Percentiles rank a stretch among this genome's conserved stretches.
phyloP scores from a whole-genome alignment of 768 basidiomycete genomes.

The Lentinula edodes region DNA sequence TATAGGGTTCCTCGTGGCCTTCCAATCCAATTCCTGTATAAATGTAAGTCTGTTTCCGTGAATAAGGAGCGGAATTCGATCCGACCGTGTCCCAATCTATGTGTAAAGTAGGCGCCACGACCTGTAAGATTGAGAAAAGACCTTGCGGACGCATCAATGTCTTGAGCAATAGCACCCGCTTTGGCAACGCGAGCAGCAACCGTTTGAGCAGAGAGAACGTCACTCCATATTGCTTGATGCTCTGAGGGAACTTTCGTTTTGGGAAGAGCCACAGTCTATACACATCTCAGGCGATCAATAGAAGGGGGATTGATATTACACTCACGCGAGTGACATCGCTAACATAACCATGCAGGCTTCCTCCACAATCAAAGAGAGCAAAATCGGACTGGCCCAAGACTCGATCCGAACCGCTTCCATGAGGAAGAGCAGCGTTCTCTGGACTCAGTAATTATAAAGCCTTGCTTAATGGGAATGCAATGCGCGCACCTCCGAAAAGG shows the following conservation, averaged over 20 bases:
- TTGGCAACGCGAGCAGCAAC: constrained; percentile 43
- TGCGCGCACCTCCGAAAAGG: constrained; percentile 63
- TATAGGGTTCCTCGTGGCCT: constrained; percentile 76
- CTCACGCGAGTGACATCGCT: constrained; percentile 77
- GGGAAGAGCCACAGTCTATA: constrained; percentile 61
- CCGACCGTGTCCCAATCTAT: constrained; percentile 75
- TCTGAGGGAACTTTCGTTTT: constrained; percentile 46
- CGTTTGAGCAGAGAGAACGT: constrained; percentile 59
- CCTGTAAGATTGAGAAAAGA: constrained; percentile 34
- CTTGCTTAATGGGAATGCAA: too few species aligned
- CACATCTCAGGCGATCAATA: not conserved
- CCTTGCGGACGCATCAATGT: constrained; percentile 63
- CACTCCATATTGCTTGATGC: constrained; percentile 57
- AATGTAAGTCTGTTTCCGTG: not conserved
- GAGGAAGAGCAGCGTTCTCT: constrained; percentile 87
- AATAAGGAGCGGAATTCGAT: not conserved
- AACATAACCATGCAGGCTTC: constrained; percentile 65
- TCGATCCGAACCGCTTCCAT: constrained; percentile 74
- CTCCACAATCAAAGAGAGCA: constrained; percentile 71
- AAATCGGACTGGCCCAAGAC: constrained; percentile 52
- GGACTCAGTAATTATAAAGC: not conserved
- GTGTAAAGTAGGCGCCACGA: constrained; percentile 64
- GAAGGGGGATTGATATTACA: constrained; percentile 1
- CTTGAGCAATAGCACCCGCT: constrained; percentile 43
- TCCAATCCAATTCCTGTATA: constrained; percentile 74